Base-by-base conservation (phyloP, 768 basidiomycete species). In the Trametes maxima region DNA sequence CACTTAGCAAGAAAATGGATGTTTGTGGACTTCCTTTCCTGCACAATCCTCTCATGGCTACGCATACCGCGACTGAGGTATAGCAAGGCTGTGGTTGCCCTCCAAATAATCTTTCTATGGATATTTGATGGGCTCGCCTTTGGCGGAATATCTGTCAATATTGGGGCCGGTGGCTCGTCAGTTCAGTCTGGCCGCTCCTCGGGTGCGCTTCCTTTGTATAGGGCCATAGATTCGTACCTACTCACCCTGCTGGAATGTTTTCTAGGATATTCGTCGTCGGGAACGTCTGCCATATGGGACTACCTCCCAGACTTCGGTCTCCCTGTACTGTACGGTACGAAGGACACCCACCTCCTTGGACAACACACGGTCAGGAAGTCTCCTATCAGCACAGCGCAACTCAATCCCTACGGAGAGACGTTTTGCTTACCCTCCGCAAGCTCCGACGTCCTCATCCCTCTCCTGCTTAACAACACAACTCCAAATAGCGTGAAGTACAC, bases 351-450 rank as follows among this genome's bases (percentile, higher is more conserved):
- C 69, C 76, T 92, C 8, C 82, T 87, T 35, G 95, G 95, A 36
- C 89, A 94, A 72, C 93, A 95, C 70, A 95, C 93, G 0, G 89
- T 98, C 53, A 86, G 90, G 65, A 88, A 95, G 83, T 92, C 94
- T 0, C 95, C 95, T 11, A 94, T 93, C 67, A 93, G 94, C 72
- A 97, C 95, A 2, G 95, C 95, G 4, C 87, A 89, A 21, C 79
- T 98, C 45, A 95, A 96, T 67, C 93, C 92, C 12, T 79, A 88
- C 60, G 79, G 76, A 14, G 79, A 85, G 53, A 85, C 85, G 3
- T 95, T 88, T 71, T 96, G 94, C 68, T 79, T 95, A 19, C 78
- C 88, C 1, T 72, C 79, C 11, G 75, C 80, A 11, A 74, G 76
- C 7, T 78, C 80, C 54, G 77, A 78, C 45, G 83, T 90, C 33